phyloP scores from a whole-genome alignment of 2,329 filamentous ascomycete genomes.

The Alternaria gansuensis region DNA sequence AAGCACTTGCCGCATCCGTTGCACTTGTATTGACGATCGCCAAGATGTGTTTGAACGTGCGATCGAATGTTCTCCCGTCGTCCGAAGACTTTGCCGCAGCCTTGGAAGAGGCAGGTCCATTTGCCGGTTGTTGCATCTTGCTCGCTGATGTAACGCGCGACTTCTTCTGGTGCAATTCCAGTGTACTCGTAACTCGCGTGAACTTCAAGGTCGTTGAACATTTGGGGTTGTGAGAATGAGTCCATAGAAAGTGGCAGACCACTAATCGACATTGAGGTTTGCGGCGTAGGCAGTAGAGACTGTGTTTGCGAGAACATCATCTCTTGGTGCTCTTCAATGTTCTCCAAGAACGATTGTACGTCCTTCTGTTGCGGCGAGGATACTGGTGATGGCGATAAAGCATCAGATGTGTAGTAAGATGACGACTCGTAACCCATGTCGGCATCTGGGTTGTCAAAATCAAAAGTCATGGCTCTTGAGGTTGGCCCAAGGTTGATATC shows the following conservation, averaged over 20 bases:
- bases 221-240: constrained; percentile 31
- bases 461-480: constrained; percentile 51
- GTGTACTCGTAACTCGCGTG: constrained; percentile 76
- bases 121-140: constrained; percentile 56
- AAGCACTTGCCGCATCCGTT: constrained; percentile 95
- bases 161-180: constrained; percentile 84
- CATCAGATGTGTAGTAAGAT: constrained; percentile 61
- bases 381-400: constrained; percentile 57
- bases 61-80: constrained; percentile 99
- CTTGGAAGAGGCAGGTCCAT: constrained; percentile 64
- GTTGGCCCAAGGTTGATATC: constrained; percentile 57
- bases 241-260: constrained; percentile 26
- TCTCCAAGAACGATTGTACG: constrained; percentile 48
- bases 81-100: constrained; percentile 90
- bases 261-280: constrained; percentile 35
- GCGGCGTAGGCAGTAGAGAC: constrained; percentile 38
- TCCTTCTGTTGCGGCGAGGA: constrained; percentile 50
- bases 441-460: constrained; percentile 53
- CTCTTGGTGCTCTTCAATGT: constrained; percentile 47
- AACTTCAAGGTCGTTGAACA: constrained; percentile 59
- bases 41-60: constrained; percentile 96
- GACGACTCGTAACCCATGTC: constrained; percentile 60
- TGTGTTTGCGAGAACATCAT: constrained; percentile 46
- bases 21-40: constrained; percentile 94
- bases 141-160: constrained; percentile 60